Evolutionary conservation across 2,329 filamentous ascomycete species (phyloP).

Genomic region (Xylaria sp.): DNA sequence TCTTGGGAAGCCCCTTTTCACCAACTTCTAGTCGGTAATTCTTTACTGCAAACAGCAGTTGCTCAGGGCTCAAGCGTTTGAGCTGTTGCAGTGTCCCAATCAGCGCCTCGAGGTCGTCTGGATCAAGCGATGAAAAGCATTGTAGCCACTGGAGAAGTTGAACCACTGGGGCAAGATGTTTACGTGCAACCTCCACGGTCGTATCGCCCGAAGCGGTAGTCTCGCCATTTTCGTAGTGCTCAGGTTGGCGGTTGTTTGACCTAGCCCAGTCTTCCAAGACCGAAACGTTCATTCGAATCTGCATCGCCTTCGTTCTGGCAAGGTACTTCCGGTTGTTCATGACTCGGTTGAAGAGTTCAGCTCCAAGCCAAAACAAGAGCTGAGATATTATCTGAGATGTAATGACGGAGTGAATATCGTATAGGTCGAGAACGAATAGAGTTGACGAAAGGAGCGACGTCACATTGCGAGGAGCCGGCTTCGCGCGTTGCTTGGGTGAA

Average conservation of each 20-base stretch:
- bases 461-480: constrained; percentile 89
- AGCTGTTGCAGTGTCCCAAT: constrained; percentile 86
- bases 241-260: constrained; percentile 85
- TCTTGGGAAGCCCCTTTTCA: constrained; percentile 85
- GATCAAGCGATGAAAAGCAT: constrained; percentile 86
- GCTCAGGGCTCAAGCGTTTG: constrained; percentile 75
- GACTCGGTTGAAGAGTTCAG: constrained; percentile 94
- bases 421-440: constrained; percentile 94
- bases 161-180: constrained; percentile 83
- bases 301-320: constrained; percentile 96
- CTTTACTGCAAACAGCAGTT: constrained; percentile 85
- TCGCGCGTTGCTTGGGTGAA: constrained; percentile 86
- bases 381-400: constrained; percentile 87
- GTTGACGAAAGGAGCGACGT: constrained; percentile 94
- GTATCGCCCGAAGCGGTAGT: constrained; percentile 79
- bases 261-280: constrained; percentile 93
- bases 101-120: constrained; percentile 81
- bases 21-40: constrained; percentile 94
- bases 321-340: constrained; percentile 95
- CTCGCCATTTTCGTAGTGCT: constrained; percentile 91
- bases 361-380: constrained; percentile 90
- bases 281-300: constrained; percentile 98
- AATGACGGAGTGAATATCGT: constrained; percentile 97
- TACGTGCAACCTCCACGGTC: constrained; percentile 75
- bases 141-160: constrained; percentile 96